Evolutionary conservation across 2,329 filamentous ascomycete species (phyloP).

Genomic region (Zymoseptoria passerinii): DNA sequence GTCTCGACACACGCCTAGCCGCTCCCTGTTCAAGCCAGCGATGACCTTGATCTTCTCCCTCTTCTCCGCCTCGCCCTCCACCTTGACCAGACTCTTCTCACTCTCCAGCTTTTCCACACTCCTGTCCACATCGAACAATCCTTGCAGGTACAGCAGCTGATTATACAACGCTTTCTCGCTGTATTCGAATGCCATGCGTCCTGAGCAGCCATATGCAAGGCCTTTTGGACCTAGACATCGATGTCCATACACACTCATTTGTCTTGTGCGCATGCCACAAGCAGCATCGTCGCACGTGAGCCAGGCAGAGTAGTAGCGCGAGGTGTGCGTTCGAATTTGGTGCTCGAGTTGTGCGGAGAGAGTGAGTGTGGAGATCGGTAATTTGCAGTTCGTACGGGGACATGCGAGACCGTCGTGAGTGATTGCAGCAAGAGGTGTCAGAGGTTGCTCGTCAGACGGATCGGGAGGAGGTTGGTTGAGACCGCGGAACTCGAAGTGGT

Average conservation of each 20-base stretch:
- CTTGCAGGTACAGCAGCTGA: constrained; percentile 79
- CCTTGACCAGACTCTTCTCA: constrained; percentile 22
- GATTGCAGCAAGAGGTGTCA: constrained; percentile 47
- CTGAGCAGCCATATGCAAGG: constrained; percentile 73
- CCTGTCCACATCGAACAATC: constrained; percentile 84
- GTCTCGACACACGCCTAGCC: constrained; percentile 67
- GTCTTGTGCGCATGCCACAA: constrained; percentile 77
- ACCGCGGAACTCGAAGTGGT: constrained; percentile 66
- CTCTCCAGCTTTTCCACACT: constrained; percentile 44
- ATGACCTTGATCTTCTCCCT: constrained; percentile 57
- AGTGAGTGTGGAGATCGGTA: constrained; percentile 58
- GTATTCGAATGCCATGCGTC: constrained; percentile 82
- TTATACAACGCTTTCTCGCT: constrained; percentile 88
- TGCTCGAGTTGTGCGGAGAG: constrained; percentile 81
- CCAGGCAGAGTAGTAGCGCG: constrained; percentile 87
- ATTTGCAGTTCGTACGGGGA: constrained; percentile 52
- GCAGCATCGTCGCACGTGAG: constrained; percentile 82
- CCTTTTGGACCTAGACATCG: constrained; percentile 83
- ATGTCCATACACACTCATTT: constrained; percentile 87
- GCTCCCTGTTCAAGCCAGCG: constrained; percentile 70
- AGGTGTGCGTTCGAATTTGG: constrained; percentile 68
- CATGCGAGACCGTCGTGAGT: constrained; percentile 71
- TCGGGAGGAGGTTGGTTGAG: constrained; percentile 40
- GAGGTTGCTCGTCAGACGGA: constrained; percentile 20
- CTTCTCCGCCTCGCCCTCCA: constrained; percentile 46